These are phyloP conservation scores for Torrubiella hemipterigena DNA, from an alignment of 2,329 filamentous ascomycete species.

Conservation along the genomic window DNA sequence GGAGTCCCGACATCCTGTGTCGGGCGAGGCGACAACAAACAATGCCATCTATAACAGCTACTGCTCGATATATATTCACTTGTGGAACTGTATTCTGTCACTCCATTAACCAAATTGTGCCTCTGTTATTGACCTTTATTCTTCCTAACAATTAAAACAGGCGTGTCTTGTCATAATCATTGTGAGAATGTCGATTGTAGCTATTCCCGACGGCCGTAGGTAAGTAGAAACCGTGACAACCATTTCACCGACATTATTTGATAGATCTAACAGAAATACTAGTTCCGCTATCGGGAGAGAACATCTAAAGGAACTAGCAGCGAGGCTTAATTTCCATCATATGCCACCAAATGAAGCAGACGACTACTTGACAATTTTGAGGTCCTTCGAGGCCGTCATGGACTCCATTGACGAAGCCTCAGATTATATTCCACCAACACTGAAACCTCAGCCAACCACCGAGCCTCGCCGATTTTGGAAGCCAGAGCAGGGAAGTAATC, in stretches of 20 bases:
- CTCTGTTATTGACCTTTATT: not conserved
- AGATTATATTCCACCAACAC: slow-evolving; percentile 14
- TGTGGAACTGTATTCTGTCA: too few relatives aligned
- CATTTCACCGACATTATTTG: not conserved
- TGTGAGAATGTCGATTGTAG: slow-evolving; percentile 10
- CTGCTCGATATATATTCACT: too few relatives aligned
- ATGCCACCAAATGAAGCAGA: slow-evolving; percentile 11
- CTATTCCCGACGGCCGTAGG: slow-evolving; percentile 6
- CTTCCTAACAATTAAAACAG: not conserved
- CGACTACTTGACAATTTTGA: slow-evolving; percentile 15
- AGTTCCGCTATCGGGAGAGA: slow-evolving; percentile 8
- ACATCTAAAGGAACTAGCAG: slow-evolving; percentile 10
- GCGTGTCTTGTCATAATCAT: too few relatives aligned
- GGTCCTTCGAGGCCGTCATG: slow-evolving; percentile 15
- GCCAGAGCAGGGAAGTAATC: slow-evolving; percentile 14
- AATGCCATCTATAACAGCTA: too few relatives aligned
- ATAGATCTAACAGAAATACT: not conserved
- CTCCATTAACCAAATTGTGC: too few relatives aligned
- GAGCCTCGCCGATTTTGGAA: slow-evolving; percentile 11
- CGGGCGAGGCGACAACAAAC: too few relatives aligned
- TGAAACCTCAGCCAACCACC: slow-evolving; percentile 9
- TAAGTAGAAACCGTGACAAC: not conserved
- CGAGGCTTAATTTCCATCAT: slow-evolving; percentile 8
- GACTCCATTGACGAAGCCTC: slow-evolving; percentile 11
- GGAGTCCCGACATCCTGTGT: too few relatives aligned